Percentiles rank a stretch among this genome's conserved stretches.
phyloP scores from a whole-genome alignment of 805 yeast species.

The Kazachstania viticola region DNA sequence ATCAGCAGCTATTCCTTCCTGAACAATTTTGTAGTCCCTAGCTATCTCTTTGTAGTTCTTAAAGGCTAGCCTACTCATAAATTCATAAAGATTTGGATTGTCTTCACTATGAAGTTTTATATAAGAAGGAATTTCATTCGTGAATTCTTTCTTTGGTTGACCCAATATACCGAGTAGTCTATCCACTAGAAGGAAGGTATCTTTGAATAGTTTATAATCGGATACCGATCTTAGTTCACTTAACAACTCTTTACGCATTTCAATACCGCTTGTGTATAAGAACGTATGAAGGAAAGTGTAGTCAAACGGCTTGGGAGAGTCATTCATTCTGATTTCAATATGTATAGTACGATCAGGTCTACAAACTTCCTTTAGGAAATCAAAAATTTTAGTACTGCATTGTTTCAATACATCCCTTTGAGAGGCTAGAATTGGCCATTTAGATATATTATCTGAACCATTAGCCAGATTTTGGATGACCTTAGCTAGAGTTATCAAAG shows the following conservation, averaged over 20 bases:
- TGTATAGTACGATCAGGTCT: conserved; percentile 13
- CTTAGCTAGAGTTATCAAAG: conserved; percentile 69
- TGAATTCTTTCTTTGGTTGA: conserved; percentile 44
- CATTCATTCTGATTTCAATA: conserved; percentile 10
- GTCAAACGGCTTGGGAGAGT: conserved; percentile 16
- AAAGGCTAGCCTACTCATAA: conserved; percentile 56
- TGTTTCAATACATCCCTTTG: conserved; percentile 32
- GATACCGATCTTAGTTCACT: conserved; percentile 8
- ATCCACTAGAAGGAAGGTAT: conserved; percentile 36
- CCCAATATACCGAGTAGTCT: conserved; percentile 39
- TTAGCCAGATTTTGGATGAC: conserved; percentile 81
- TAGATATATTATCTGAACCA: conserved; percentile 54
- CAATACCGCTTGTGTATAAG: conserved; percentile 38
- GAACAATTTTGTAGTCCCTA: conserved; percentile 34
- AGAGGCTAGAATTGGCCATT: conserved; percentile 44
- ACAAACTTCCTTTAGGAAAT: conserved; percentile 31
- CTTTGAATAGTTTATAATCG: conserved; percentile 13
- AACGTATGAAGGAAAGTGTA: conserved; percentile 35
- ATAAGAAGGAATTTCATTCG: conserved; percentile 44
- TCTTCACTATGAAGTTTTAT: conserved; percentile 39
- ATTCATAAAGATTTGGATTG: conserved; percentile 50
- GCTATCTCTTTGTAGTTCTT: conserved; percentile 33
- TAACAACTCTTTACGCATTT: conserved; percentile 21
- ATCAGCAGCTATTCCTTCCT: conserved; percentile 56
- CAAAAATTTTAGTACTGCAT: conserved; percentile 30